Conservation (phyloP, 2,329 filamentous ascomycete genomes). For the Epichloe typhina region DNA sequence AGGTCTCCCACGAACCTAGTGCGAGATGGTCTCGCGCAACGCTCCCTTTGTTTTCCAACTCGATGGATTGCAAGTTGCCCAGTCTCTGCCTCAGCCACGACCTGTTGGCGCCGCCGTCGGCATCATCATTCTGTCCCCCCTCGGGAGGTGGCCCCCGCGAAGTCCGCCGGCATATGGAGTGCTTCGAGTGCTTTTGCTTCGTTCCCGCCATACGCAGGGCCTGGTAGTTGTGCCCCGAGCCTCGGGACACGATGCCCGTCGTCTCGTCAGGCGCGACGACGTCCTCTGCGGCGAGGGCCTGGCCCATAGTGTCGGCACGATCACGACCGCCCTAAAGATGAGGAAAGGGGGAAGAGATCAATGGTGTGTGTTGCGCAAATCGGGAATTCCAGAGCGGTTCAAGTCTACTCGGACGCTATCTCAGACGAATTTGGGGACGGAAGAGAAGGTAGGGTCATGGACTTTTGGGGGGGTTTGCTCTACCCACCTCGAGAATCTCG, state of each 20-base stretch:
- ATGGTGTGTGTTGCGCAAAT: too few species aligned
- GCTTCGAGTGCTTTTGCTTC: background rate
- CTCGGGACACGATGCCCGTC: conserved; percentile 25
- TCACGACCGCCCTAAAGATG: conserved; percentile 25
- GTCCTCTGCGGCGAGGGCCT: conserved; percentile 11
- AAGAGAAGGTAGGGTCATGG: background rate
- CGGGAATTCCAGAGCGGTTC: too few species aligned
- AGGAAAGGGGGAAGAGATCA: background rate
- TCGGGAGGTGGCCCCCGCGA: conserved; percentile 8
- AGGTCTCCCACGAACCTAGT: conserved; percentile 39
- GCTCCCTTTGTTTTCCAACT: conserved; percentile 76
- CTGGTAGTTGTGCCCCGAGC: conserved; percentile 27
- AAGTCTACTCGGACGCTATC: too few species aligned
- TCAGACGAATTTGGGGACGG: background rate
- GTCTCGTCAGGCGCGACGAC: conserved; percentile 23
- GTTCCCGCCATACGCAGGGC: conserved; percentile 17
- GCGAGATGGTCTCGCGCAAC: conserved; percentile 74
- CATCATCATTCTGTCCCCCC: conserved; percentile 3
- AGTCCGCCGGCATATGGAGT: conserved; percentile 8
- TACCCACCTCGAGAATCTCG: conserved; percentile 33
- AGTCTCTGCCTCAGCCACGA: conserved; percentile 39
- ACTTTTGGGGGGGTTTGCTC: too few species aligned
- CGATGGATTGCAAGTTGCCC: conserved; percentile 44
- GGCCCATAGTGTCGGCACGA: conserved; percentile 28
- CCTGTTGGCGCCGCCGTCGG: conserved; percentile 10